phyloP scores from a whole-genome alignment of 495 filamentous ascomycete genomes.

The Chaetomium tenue region DNA sequence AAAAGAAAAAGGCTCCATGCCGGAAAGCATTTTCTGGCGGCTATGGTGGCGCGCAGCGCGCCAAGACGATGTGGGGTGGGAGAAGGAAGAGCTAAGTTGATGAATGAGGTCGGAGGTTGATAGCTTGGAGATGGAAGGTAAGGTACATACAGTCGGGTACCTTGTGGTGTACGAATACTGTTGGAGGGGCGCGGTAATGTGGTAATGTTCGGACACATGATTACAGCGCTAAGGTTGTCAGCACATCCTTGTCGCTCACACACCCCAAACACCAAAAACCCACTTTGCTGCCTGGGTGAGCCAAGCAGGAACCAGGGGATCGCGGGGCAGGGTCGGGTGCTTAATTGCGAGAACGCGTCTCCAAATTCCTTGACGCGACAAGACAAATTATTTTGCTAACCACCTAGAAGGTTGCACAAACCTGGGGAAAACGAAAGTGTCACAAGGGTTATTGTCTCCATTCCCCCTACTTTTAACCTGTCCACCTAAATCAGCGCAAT shows the following conservation, averaged over 20 bases:
- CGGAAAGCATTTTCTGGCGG: constrained; percentile 1
- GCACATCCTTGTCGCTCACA: neutral
- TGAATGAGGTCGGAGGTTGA: neutral
- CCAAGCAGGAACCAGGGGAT: neutral
- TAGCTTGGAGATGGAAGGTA: neutral
- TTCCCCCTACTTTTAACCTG: neutral
- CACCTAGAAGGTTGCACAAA: neutral
- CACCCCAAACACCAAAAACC: neutral
- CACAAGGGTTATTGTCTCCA: neutral
- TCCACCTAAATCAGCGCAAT: neutral
- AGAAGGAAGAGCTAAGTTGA: neutral
- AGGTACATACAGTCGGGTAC: too few species aligned
- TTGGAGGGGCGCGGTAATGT: too few species aligned
- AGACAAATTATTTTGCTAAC: neutral
- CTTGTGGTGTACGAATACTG: too few species aligned
- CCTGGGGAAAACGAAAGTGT: neutral
- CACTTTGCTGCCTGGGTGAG: neutral
- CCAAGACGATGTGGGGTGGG: neutral
- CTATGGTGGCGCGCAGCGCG: neutral
- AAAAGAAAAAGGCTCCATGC: constrained; percentile 94
- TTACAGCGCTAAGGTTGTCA: neutral
- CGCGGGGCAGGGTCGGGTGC: neutral
- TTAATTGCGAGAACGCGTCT: neutral
- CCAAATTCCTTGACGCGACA: neutral
- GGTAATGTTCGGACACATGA: too few species aligned